phyloP scores from a whole-genome alignment of 441 rosid genomes.

The Corymbia calophylla region DNA sequence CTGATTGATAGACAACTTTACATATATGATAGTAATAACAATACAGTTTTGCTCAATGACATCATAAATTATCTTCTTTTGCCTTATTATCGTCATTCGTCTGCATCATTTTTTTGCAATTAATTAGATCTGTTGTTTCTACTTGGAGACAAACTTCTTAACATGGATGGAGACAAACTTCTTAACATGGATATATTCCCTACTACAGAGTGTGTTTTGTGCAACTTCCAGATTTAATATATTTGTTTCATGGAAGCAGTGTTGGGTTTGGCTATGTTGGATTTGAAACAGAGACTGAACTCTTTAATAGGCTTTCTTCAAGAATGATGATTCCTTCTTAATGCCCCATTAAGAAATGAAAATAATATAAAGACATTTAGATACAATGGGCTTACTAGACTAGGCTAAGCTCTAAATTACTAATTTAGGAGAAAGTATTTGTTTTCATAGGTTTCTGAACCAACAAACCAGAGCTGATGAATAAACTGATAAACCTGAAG shows the following conservation, averaged over 20 bases:
- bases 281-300: not conserved
- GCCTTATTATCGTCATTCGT: not conserved
- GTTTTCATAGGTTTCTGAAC: not conserved
- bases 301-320: not conserved
- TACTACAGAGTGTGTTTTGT: not conserved
- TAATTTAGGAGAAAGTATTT: not conserved
- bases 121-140: not conserved
- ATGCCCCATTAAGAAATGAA: not conserved
- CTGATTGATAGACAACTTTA: not conserved
- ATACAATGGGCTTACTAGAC: not conserved
- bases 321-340: not conserved
- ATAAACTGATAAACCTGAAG: not conserved
- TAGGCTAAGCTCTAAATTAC: not conserved
- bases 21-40: not conserved
- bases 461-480: not conserved
- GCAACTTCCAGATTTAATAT: not conserved
- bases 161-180: not conserved
- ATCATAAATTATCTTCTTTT: not conserved
- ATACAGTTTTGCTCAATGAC: not conserved
- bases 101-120: not conserved
- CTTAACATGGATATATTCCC: not conserved
- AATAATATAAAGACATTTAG: not conserved
- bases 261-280: not conserved
- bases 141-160: not conserved
- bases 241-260: not conserved